These are phyloP conservation scores for Boletus subcaerulescens DNA, from an alignment of 768 basidiomycete species.

Conservation along the genomic window DNA sequence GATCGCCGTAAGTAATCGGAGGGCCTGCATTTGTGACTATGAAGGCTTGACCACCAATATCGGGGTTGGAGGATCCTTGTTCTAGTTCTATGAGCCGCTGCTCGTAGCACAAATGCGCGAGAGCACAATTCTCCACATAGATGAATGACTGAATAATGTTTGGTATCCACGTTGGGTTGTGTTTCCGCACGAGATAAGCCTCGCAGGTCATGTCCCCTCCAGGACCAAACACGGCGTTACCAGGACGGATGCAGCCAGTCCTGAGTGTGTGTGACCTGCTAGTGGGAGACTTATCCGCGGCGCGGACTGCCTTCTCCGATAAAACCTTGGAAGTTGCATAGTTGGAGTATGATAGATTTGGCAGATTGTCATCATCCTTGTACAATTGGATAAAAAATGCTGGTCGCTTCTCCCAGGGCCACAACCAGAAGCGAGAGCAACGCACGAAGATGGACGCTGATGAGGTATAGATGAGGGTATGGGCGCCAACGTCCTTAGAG, in stretches of 20 bases:
- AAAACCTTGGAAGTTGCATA: slow-evolving; percentile 65
- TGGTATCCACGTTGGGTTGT: slow-evolving; percentile 61
- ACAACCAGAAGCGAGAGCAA: slow-evolving; percentile 59
- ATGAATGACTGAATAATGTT: slow-evolving; percentile 59
- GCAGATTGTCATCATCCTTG: slow-evolving; percentile 52
- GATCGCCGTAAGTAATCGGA: slow-evolving; percentile 60
- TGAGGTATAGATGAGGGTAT: slow-evolving; percentile 65
- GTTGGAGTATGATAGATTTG: slow-evolving; percentile 70
- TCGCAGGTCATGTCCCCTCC: slow-evolving; percentile 70
- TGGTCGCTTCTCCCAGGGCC: slow-evolving; percentile 72
- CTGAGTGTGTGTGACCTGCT: slow-evolving; percentile 39
- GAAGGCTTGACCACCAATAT: slow-evolving; percentile 75
- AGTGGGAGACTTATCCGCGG: slow-evolving; percentile 37
- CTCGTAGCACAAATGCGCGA: slow-evolving; percentile 73
- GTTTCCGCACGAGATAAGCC: slow-evolving; percentile 55
- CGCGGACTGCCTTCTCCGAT: slow-evolving; percentile 51
- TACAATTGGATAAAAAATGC: slow-evolving; percentile 58
- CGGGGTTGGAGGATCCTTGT: slow-evolving; percentile 44
- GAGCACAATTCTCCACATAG: slow-evolving; percentile 75
- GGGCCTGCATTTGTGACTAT: slow-evolving; percentile 63
- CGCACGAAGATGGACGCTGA: slow-evolving; percentile 64
- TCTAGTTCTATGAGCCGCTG: slow-evolving; percentile 57
- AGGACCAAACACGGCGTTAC: slow-evolving; percentile 74
- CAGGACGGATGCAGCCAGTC: slow-evolving; percentile 76
- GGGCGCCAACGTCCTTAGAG: slow-evolving; percentile 51